phyloP scores from a whole-genome alignment of 768 basidiomycete genomes.

The Tephrocybe sp. region DNA sequence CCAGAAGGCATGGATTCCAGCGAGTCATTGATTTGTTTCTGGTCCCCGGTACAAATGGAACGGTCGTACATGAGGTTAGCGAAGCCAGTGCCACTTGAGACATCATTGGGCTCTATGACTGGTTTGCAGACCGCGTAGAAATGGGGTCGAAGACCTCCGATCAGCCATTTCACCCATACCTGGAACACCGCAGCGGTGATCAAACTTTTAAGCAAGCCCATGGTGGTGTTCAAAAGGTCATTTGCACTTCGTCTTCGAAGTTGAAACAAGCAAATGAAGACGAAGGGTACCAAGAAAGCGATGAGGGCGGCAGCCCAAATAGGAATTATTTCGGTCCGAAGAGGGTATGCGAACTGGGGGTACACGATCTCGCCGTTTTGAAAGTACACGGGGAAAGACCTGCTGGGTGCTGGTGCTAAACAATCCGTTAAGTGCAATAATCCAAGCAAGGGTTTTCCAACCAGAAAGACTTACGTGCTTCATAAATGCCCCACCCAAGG shows the following conservation, averaged over 20 bases:
- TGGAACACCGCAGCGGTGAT: slow-evolving; percentile 33
- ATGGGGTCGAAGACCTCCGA: slow-evolving; percentile 48
- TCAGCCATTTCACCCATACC: slow-evolving; percentile 57
- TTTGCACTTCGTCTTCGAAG: slow-evolving; percentile 43
- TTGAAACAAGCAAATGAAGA: slow-evolving; percentile 56
- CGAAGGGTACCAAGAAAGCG: slow-evolving; percentile 51
- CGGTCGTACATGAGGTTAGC: slow-evolving; percentile 48
- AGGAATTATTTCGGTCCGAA: slow-evolving; percentile 50
- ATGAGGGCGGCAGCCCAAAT: slow-evolving; percentile 52
- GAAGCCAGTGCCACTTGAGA: slow-evolving; percentile 43
- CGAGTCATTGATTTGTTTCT: slow-evolving; percentile 52
- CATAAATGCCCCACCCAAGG: slow-evolving; percentile 50
- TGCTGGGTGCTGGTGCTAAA: slow-evolving; percentile 40
- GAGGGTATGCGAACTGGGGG: slow-evolving; percentile 50
- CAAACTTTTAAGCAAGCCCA: slow-evolving; percentile 51
- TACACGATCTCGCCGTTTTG: slow-evolving; percentile 47
- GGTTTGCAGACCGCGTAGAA: slow-evolving; percentile 54
- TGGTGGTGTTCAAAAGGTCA: slow-evolving; percentile 45
- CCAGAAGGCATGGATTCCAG: slow-evolving; percentile 57
- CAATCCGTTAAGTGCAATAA: neutral
- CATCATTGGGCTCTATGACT: slow-evolving; percentile 25
- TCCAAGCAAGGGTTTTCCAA: too few relatives aligned
- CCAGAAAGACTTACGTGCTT: slow-evolving; percentile 32
- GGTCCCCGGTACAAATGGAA: slow-evolving; percentile 52
- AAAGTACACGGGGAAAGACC: slow-evolving; percentile 43